Base-by-base conservation (phyloP, 768 basidiomycete genomes). In the Mycena floridula region DNA sequence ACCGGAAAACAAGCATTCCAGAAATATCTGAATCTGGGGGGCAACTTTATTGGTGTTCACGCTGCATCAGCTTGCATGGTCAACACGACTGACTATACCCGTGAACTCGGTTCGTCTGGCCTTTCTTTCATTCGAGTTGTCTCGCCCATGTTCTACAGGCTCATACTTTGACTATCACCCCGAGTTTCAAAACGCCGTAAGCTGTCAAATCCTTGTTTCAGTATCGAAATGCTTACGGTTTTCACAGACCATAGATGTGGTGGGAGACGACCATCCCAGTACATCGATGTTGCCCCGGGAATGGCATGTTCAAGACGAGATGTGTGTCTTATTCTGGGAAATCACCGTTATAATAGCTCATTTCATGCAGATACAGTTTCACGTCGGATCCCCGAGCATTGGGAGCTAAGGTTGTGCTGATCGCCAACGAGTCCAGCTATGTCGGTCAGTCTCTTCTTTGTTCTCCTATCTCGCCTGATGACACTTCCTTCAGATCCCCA, bases 101-200 rank as follows among this genome's bases (percentile, higher is more conserved):
- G 62, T 41, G 77, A 82, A 57, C 55, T 86, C 43, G 80, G 83
- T 80, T 6, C n/a, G n/a, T 25, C 26, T 40, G 36, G 20, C 18
- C 5, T 7, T 23, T 20, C n/a, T 25, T 40, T 39, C 43, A 37
- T 13, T 13, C 28, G 3, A 13, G 7, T 43, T 30, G 16, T 40
- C 28, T 7, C 26, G 2, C 41, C 18, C 16, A 46, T 21, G 7
- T 37, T 25, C 25, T 37, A 5, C 28, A 80, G 77, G 81, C 13
- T 77, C 87, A 8, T 72, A 70, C 36, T 89, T 89, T 51, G 81
- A 85, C 54, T 82, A 83, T 58, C 86, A 89, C 52, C 76, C 85
- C 0, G 66, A 61, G 0, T 58, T 88, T 11, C 81, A 84, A 59
- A 68, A 74, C 40, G 84, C 84, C 39, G 85, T 85, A 45, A 50